phyloP scores from a whole-genome alignment of 108 stramenopile genomes.

The Phaeodactylum tricornutum region DNA sequence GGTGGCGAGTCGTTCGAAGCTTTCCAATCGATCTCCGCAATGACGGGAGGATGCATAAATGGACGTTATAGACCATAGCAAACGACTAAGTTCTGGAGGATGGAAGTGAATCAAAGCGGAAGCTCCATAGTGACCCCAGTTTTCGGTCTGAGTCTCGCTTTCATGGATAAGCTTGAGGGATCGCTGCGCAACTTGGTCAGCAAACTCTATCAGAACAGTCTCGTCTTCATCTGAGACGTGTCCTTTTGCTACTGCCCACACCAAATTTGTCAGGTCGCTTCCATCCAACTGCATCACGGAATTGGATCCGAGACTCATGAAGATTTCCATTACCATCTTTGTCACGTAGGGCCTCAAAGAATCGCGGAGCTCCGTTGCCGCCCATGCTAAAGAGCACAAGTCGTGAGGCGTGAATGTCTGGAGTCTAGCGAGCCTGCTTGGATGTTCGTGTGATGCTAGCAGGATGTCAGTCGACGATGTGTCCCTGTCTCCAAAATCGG shows the following conservation, averaged over 20 bases:
- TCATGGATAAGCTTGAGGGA: neutral
- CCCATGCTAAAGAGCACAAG: slow-evolving; percentile 47
- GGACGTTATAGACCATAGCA: slow-evolving; percentile 35
- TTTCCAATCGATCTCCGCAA: neutral
- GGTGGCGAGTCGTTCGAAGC: slow-evolving; percentile 6
- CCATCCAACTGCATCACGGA: slow-evolving; percentile 13
- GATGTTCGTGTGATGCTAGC: too few relatives aligned
- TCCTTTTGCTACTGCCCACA: slow-evolving; percentile 30
- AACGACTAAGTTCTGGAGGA: slow-evolving; percentile 37
- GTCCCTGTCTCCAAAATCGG: neutral
- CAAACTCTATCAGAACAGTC: neutral
- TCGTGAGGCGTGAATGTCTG: slow-evolving; percentile 29
- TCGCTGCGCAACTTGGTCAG: neutral
- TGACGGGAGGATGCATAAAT: slow-evolving; percentile 7
- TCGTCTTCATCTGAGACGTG: neutral
- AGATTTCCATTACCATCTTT: slow-evolving; percentile 14
- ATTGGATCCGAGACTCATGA: slow-evolving; percentile 16
- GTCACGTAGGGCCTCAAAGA: slow-evolving; percentile 20
- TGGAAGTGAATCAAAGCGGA: slow-evolving; percentile 5
- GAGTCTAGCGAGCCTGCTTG: too few relatives aligned
- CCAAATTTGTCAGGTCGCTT: slow-evolving; percentile 36
- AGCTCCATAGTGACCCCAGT: neutral
- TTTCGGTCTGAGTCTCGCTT: neutral
- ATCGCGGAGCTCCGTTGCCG: slow-evolving; percentile 42
- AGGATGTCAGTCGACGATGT: neutral